phyloP scores from a whole-genome alignment of 202 grass and related monocot species.

The Panicum virgatum region DNA sequence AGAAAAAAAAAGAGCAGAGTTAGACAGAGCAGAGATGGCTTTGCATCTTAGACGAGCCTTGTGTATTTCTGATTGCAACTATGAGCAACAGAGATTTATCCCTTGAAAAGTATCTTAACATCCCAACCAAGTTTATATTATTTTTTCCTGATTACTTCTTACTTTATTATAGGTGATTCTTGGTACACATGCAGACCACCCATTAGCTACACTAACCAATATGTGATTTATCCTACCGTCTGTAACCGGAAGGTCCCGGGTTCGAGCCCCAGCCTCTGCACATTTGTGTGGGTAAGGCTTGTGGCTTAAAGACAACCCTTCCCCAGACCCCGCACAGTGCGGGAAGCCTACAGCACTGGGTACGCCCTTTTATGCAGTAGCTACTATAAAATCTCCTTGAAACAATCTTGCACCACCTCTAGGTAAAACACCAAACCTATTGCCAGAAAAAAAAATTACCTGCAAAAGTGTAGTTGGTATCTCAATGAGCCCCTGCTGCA shows the following conservation, averaged over 20 bases:
- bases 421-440: not conserved
- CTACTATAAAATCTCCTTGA: not conserved
- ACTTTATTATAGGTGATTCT: not conserved
- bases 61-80: not conserved
- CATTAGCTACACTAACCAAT: not conserved
- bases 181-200: not conserved
- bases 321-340: too few relatives aligned
- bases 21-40: too few relatives aligned
- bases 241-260: too few relatives aligned
- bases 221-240: too few relatives aligned
- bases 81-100: not conserved
- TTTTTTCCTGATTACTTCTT: not conserved
- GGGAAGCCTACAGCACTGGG: too few relatives aligned
- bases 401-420: not conserved
- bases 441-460: conserved; percentile 36
- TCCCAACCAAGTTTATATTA: not conserved
- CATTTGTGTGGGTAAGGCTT: too few relatives aligned
- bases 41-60: not conserved
- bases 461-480: conserved; percentile 74
- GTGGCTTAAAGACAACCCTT: too few relatives aligned
- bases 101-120: not conserved
- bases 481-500: conserved; percentile 87
- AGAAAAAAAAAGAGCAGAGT: not conserved
- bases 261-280: too few relatives aligned
- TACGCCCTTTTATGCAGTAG: too few relatives aligned